These are phyloP conservation scores for Colletotrichum cordylinicola DNA, from an alignment of 2,329 filamentous ascomycete genomes.

Conservation along the genomic window DNA sequence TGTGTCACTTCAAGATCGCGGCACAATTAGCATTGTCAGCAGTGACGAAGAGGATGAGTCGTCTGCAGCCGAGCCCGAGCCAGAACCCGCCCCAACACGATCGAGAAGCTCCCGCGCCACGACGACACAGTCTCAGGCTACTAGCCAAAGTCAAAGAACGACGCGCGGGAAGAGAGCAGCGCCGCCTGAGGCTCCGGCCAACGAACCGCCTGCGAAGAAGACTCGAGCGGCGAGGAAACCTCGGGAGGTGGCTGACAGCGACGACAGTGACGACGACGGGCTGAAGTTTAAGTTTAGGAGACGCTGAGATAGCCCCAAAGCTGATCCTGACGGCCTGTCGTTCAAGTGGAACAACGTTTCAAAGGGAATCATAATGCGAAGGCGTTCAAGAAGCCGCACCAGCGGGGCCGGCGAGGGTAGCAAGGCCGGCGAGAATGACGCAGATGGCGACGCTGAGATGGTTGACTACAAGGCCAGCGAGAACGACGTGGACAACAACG, in stretches of 20 bases:
- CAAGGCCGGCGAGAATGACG: neutral
- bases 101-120: slow-evolving; percentile 11
- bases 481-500: neutral
- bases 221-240: slow-evolving; percentile 38
- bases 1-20: slow-evolving; percentile 13
- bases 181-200: slow-evolving; percentile 30
- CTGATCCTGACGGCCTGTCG: neutral
- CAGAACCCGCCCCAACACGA: neutral
- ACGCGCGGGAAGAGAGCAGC: slow-evolving; percentile 39
- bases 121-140: slow-evolving; percentile 33
- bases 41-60: slow-evolving; percentile 36
- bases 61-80: slow-evolving; percentile 3
- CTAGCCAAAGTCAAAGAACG: slow-evolving; percentile 29
- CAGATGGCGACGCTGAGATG: neutral
- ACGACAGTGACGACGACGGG: slow-evolving; percentile 63
- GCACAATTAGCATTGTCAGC: slow-evolving; percentile 39
- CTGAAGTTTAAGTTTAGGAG: slow-evolving; percentile 62
- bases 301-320: slow-evolving; percentile 32
- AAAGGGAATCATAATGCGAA: neutral
- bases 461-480: neutral
- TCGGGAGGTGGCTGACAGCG: slow-evolving; percentile 41
- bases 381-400: neutral
- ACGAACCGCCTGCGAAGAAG: slow-evolving; percentile 36
- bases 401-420: neutral
- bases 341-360: neutral